Percentiles rank a stretch among this genome's conserved stretches.
Evolutionary conservation across 768 basidiomycete genomes (phyloP).

Genomic region (Calocera viscosa): DNA sequence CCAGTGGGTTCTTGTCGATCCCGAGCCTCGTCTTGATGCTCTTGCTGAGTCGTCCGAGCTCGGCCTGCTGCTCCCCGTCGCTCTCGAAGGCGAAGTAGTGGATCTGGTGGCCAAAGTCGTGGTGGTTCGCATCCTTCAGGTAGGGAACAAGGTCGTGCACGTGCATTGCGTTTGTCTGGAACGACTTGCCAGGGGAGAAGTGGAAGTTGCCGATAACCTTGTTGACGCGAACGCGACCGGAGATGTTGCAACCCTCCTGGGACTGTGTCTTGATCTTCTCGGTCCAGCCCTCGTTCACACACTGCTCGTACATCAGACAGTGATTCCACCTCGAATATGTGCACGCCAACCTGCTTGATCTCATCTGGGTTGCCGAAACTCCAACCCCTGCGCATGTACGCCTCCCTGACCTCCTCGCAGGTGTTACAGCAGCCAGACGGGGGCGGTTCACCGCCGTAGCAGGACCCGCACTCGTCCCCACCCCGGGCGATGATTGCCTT

Average conservation of each 20-base stretch:
- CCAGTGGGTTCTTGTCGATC: constrained; percentile 63
- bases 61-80: constrained; percentile 21
- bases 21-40: constrained; percentile 47
- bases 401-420: constrained; percentile 85
- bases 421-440: constrained; percentile 82
- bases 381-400: constrained; percentile 90
- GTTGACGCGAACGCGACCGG: constrained; percentile 86
- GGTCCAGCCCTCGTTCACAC: constrained; percentile 85
- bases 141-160: constrained; percentile 89
- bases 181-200: constrained; percentile 88
- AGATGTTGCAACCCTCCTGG: constrained; percentile 86
- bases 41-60: constrained; percentile 18
- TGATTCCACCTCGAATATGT: not conserved
- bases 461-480: constrained; percentile 70
- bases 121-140: constrained; percentile 66
- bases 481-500: constrained; percentile 49
- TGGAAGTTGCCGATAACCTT: constrained; percentile 95
- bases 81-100: constrained; percentile 67
- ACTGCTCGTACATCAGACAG: constrained; percentile 37
- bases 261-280: constrained; percentile 87
- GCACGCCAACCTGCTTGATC: constrained; percentile 68
- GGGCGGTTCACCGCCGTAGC: constrained; percentile 75
- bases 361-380: constrained; percentile 82
- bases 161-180: constrained; percentile 70
- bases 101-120: constrained; percentile 86